Conservation (phyloP, 2,329 filamentous ascomycete genomes). For the Colletotrichum theobromicola region DNA sequence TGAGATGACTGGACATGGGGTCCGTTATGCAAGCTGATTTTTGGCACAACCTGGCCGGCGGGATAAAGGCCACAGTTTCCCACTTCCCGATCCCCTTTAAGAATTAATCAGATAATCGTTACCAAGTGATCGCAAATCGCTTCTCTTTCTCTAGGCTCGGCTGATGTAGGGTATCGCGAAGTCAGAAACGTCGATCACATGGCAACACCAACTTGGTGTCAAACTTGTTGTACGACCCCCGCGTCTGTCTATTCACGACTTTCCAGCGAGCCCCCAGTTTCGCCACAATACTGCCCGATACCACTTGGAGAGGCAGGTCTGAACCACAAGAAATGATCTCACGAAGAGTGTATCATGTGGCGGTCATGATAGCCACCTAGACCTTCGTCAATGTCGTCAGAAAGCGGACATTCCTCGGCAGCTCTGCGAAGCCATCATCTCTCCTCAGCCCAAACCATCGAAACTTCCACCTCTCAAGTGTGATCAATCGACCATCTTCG, state of each 20-base stretch:
- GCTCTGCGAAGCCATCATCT: background rate
- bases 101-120: background rate
- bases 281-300: background rate
- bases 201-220: accelerated
- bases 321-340: accelerated
- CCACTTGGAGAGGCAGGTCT: accelerated
- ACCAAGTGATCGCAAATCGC: background rate
- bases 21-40: background rate
- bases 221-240: background rate
- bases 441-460: background rate
- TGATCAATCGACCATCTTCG: background rate
- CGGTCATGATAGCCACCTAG: background rate
- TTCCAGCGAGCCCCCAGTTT: background rate
- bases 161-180: background rate
- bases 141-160: background rate
- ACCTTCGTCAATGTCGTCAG: background rate
- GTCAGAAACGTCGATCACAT: background rate
- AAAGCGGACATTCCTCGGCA: background rate
- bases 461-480: too few relatives aligned
- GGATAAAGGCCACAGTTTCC: background rate
- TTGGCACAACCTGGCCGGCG: background rate
- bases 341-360: background rate
- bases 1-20: background rate
- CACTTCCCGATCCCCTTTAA: background rate
- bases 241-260: accelerated